Conservation (phyloP, 2,329 filamentous ascomycete species). For the Acarospora socialis region DNA sequence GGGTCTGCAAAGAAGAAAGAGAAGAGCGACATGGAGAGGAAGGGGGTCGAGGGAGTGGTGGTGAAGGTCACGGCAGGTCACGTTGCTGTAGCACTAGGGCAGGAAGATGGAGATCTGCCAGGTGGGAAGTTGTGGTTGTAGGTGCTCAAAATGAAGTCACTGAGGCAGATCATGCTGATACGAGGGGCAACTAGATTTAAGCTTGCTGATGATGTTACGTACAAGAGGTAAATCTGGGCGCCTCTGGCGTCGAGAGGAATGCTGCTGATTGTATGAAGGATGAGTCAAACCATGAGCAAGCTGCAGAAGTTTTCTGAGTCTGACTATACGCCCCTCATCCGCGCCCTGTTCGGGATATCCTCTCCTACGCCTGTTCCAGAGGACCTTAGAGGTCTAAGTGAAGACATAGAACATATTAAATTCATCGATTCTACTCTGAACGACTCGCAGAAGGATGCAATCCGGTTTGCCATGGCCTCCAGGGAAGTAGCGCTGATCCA, state of each 20-base stretch:
- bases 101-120: constrained; percentile 29
- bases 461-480: constrained; percentile 70
- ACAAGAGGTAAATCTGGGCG: constrained; percentile 37
- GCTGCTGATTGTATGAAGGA: constrained; percentile 25
- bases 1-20: constrained; percentile 20
- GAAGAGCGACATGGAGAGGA: constrained; percentile 18
- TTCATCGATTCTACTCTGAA: constrained; percentile 45
- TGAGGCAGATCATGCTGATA: constrained; percentile 21
- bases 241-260: not conserved
- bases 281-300: constrained; percentile 49
- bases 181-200: constrained; percentile 37
- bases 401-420: constrained; percentile 31
- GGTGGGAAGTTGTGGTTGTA: constrained; percentile 49
- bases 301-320: constrained; percentile 41
- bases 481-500: constrained; percentile 81
- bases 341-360: constrained; percentile 45
- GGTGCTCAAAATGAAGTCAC: constrained; percentile 21
- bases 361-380: constrained; percentile 36
- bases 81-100: constrained; percentile 31
- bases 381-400: constrained; percentile 31
- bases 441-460: constrained; percentile 47
- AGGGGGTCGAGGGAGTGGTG: constrained; percentile 32
- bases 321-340: constrained; percentile 43
- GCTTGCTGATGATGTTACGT: constrained; percentile 51
- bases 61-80: constrained; percentile 28